Evolutionary conservation across 495 filamentous ascomycete species (phyloP), one percentile per base, ranked within the genome.

Genomic region (Sordaria brevicollis): DNA sequence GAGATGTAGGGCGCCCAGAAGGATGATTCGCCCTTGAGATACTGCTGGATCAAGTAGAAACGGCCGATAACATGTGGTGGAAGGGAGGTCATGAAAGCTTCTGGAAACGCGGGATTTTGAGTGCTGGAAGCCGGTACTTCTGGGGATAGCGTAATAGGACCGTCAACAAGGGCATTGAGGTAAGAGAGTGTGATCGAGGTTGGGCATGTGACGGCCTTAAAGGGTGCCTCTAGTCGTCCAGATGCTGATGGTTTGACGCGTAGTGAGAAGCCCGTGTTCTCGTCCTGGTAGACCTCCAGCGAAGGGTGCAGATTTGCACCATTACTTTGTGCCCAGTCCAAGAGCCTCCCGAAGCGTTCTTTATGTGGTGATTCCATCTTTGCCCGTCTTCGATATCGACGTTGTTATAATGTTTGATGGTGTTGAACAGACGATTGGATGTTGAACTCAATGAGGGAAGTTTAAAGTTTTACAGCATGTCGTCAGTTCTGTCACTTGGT

Each of bases 1-100:
- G 77, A 74, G 67, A 86, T 85, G 70, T 87, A 87, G 13, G 80
- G 78, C 74, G 74, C 81, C 85, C 85, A 87, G 65, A 78, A 79
- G 0, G 84, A 86, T n/a, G 79, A 66, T 35, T 79, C 70, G 7
- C 79, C 78, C 62, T 80, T 76, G 31, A 87, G 79, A 72, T 81
- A 83, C 72, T 85, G 72, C 68, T 83, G 77, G 65, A 84, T 78
- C 35, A 85, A 77, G 35, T 83, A 83, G 73, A 84, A 83, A 6
- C 83, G 80, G 66, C 83, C 83, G 37, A 82, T 71, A 65, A 85
- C 82, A 67, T 84, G 78, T 0, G 83, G 81, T 10, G 82, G 83
- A 31, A 75, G 67, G 0, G 71, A 68, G 6, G 72, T 49, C 71
- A 84, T 74, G 72, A 85, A 83, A 25, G 74, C 69, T 4, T 67